phyloP scores from a whole-genome alignment of 768 basidiomycete genomes.

The Amanita jacksonii region DNA sequence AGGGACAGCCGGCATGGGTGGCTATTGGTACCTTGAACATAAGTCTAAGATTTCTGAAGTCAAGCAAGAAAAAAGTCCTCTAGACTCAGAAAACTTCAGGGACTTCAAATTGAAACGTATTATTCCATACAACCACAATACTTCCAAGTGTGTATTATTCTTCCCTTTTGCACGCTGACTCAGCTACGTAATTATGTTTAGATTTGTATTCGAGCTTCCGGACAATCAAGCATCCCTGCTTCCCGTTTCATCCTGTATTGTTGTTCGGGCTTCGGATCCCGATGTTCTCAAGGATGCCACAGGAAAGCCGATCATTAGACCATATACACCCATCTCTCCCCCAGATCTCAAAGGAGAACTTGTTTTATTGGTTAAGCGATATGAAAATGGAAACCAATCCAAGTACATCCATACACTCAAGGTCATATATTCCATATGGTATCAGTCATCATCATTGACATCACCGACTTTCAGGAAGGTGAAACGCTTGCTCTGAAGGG shows the following conservation, averaged over 20 bases:
- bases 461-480: conserved; percentile 38
- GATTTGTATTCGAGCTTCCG: conserved; percentile 76
- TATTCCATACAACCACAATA: conserved; percentile 91
- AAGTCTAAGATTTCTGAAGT: conserved; percentile 15
- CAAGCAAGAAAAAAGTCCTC: conserved; percentile 53
- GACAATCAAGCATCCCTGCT: conserved; percentile 70
- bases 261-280: conserved; percentile 66
- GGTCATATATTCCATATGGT: conserved; percentile 18
- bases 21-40: conserved; percentile 43
- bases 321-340: conserved; percentile 88
- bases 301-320: conserved; percentile 81
- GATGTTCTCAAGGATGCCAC: conserved; percentile 59
- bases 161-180: not conserved
- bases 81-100: conserved; percentile 66
- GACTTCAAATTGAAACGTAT: conserved; percentile 79
- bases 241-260: conserved; percentile 68
- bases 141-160: conserved; percentile 45
- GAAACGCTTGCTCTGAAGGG: conserved; percentile 84
- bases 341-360: conserved; percentile 70
- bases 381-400: conserved; percentile 75
- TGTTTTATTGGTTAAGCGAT: conserved; percentile 76
- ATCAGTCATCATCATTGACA: conserved; percentile 2
- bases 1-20: conserved; percentile 33
- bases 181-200: conserved; percentile 19
- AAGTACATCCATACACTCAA: conserved; percentile 75